Evolutionary conservation across 768 basidiomycete species (phyloP), one percentile per base, ranked within the genome.

Genomic region (Podaxis carcinomalis): DNA sequence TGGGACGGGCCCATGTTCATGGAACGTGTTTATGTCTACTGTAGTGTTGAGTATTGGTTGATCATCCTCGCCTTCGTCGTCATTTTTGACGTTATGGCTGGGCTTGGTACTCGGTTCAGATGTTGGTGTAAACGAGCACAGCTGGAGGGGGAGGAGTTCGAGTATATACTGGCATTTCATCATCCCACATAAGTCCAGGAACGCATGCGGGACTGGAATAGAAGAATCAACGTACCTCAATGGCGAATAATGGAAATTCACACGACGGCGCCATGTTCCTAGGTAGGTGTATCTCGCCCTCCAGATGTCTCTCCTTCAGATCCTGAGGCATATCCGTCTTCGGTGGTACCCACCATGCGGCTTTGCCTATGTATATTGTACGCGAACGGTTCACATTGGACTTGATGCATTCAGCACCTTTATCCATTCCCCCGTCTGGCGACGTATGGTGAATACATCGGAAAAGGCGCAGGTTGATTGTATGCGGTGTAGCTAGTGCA

Each of bases 61-160:
- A 28, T 40, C 36, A 23, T 21, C 36, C 0, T 32, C 32, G 32
- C 16, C 52, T 39, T 16, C 37, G 19, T 25, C 52, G 5, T 54
- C 52, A 21, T 14, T 23, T 10, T 54, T 36, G 9, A 10, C 36
- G 19, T 54, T 39, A 21, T 23, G 23, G 3, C 47, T 11, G 25
- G 9, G 0, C 23, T 27, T 49, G 23, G 3, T 11, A 11, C 21
- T 27, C 47, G 11, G 25, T 27, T 27, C 21, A 25, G 21, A 11
- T 0, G 47, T 49, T 49, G 21, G 47, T 10, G 11, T 49, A 5
- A 49, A 49, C 0, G 47, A 49, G 7, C 37, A 11, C 19, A 1
- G 37, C n/a, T 27, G 21, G 14, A 57, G 60, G 10, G 64, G 58
- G 28, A 65, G 28, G 6, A 67, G 21, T 32, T 65, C 61, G 9